Evolutionary conservation across 148 eudicot species (phyloP), one percentile per base, ranked within the genome.

Genomic region (Hydrangea macrophylla): DNA sequence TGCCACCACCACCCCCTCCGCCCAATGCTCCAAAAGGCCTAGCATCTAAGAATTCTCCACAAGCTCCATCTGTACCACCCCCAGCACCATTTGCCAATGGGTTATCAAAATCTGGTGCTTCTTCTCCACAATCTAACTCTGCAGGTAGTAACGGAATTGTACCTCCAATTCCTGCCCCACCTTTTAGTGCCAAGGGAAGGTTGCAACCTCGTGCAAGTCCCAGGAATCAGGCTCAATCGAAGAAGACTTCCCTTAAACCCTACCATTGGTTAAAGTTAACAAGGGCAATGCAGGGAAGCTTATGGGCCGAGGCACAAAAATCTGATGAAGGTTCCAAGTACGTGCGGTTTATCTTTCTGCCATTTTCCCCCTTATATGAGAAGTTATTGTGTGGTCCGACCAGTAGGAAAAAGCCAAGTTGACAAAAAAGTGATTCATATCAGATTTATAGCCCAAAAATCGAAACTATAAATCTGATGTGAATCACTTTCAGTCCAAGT

Each of bases 241-340:
- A 75, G 75, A 90, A 75, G 83, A 70, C 88, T 54, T 68, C 78
- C 66, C 61, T 87, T 68, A 89, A 90, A 63, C 92, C 98, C 9
- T 92, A 84, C 69, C 98, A 92, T 70, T 92, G 98, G 98, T 71
- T 90, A 75, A 92, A 88, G 74, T 64, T 92, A 72, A 86, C 87
- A 42, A 86, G 96, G 77, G 96, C 81, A 18, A 66, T 88, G 76
- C 88, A 83, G 65, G 98, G 95, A 51, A 92, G 96, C 87, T 59
- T 92, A 65, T 92, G 98, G 98, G 96, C 96, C 22, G 98, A 92
- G 73, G 70, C 94, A 59, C 96, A 84, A 65, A 92, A 84, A 79
- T 68, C 85, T 15, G 95, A 85, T 20, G 96, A 90, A 77, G 85
- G 87, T 80, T 79, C 84, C 65, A 90, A 86, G 96, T 92, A 82